Percentiles rank a stretch among this genome's conserved stretches.
Evolutionary conservation across 2,329 filamentous ascomycete species (phyloP).

Genomic region (Fusarium sp.): DNA sequence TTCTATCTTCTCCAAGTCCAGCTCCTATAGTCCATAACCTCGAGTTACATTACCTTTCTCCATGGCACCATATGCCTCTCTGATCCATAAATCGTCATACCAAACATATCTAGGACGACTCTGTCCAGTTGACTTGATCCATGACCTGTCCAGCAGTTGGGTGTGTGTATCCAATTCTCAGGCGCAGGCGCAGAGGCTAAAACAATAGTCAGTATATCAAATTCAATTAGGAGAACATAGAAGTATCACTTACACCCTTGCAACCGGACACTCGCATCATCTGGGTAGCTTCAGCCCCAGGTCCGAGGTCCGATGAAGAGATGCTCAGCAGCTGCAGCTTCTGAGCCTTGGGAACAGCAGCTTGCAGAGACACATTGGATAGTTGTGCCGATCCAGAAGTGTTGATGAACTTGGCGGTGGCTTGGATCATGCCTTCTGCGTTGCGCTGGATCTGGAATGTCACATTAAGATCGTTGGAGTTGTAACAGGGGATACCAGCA

Average conservation of each 20-base stretch:
- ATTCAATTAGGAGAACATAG: not conserved
- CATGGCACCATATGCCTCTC: constrained; percentile 10
- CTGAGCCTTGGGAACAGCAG: constrained; percentile 95
- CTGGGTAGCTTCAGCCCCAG: constrained; percentile 87
- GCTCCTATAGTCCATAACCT: constrained; percentile 25
- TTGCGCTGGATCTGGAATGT: constrained; percentile 87
- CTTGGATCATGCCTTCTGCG: constrained; percentile 81
- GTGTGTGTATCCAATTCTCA: constrained; percentile 85
- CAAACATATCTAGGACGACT: constrained; percentile 64
- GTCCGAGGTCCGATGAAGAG: constrained; percentile 79
- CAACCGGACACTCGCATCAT: constrained; percentile 87
- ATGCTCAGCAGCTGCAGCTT: constrained; percentile 93
- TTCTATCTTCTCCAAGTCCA: constrained; percentile 41
- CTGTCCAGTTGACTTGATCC: constrained; percentile 97
- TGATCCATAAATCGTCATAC: not conserved
- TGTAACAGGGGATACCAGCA: constrained; percentile 79
- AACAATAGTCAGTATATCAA: constrained; percentile 1
- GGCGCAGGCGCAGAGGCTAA: constrained; percentile 84
- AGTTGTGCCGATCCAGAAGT: constrained; percentile 72
- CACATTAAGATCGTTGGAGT: constrained; percentile 85
- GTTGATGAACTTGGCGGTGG: constrained; percentile 87
- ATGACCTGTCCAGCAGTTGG: constrained; percentile 76
- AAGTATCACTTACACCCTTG: constrained; percentile 81
- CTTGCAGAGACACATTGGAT: constrained; percentile 84
- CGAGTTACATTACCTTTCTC: constrained; percentile 33